phyloP scores from a whole-genome alignment of 2,329 filamentous ascomycete genomes.

The Calonectria pteridis region DNA sequence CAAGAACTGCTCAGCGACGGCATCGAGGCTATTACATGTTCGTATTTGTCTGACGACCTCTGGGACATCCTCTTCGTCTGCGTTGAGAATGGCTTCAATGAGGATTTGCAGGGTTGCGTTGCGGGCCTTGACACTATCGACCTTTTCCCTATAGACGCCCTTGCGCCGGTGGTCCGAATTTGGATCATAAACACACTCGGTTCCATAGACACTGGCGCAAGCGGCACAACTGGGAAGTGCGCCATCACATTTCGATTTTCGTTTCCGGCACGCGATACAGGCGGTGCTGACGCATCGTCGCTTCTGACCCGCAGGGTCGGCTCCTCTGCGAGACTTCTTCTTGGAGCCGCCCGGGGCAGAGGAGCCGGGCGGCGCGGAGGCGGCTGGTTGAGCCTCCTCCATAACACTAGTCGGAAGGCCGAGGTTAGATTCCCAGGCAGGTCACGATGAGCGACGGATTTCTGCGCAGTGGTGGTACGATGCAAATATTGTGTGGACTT shows the following conservation, averaged over 20 bases:
- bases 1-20: constrained; percentile 66
- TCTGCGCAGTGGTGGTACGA: constrained; percentile 16
- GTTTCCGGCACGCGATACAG: constrained; percentile 82
- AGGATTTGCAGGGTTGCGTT: constrained; percentile 92
- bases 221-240: constrained; percentile 92
- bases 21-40: constrained; percentile 79
- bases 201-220: constrained; percentile 94
- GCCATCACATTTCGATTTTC: constrained; percentile 93
- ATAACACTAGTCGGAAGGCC: constrained; percentile 28
- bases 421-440: constrained; percentile 10
- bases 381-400: constrained; percentile 34
- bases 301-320: constrained; percentile 68
- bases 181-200: constrained; percentile 93
- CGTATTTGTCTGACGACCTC: constrained; percentile 88
- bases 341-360: constrained; percentile 42
- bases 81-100: constrained; percentile 92
- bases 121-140: constrained; percentile 87
- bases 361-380: constrained; percentile 27
- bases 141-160: constrained; percentile 95
- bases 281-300: constrained; percentile 87
- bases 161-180: constrained; percentile 97
- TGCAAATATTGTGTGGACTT: background rate
- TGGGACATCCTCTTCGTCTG: constrained; percentile 86
- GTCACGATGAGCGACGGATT: background rate
- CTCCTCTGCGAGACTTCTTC: constrained; percentile 65